A percentile compares a stretch with the other conserved stretches of the same genome.
Evolutionary conservation across 306 rosid species (phyloP).

Genomic region (Glycyrrhiza uralensis): DNA sequence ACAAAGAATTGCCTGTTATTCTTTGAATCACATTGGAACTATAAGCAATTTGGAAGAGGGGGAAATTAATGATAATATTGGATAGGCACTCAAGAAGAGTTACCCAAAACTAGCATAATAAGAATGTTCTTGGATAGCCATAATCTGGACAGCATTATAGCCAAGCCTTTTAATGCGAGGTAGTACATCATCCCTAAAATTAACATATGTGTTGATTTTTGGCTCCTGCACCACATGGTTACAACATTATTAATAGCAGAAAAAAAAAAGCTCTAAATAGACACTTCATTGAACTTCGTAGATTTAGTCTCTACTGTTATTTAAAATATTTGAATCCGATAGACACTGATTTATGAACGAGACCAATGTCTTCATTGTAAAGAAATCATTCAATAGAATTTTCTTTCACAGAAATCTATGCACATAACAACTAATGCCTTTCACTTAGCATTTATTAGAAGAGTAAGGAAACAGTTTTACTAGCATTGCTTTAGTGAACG

Average conservation of each 20-base stretch:
- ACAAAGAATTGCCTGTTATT: not conserved
- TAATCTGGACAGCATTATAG: slow-evolving; percentile 96
- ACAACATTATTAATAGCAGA: slow-evolving; percentile 4
- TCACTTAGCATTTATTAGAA: not conserved
- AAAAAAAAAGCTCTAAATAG: slow-evolving; percentile 3
- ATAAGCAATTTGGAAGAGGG: not conserved
- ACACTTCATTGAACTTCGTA: slow-evolving; percentile 13
- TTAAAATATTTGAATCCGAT: slow-evolving; percentile 11
- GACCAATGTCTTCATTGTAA: slow-evolving; percentile 13
- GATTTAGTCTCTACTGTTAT: not conserved
- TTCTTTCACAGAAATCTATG: not conserved
- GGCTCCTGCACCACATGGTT: slow-evolving; percentile 68
- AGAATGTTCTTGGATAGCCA: slow-evolving; percentile 99
- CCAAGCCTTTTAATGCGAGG: slow-evolving; percentile 77
- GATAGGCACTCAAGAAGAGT: slow-evolving; percentile 21
- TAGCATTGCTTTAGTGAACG: slow-evolving; percentile 5
- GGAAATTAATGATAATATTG: not conserved
- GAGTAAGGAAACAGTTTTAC: not conserved
- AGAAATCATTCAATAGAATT: not conserved
- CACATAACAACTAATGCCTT: not conserved
- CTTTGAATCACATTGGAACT: slow-evolving; percentile 13
- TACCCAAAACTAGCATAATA: slow-evolving; percentile 99
- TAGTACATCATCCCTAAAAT: slow-evolving; percentile 82
- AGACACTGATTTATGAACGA: not conserved
- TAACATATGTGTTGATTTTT: slow-evolving; percentile 69